Base-by-base conservation (phyloP, 2,329 filamentous ascomycete genomes). In the Venturia pyrina region DNA sequence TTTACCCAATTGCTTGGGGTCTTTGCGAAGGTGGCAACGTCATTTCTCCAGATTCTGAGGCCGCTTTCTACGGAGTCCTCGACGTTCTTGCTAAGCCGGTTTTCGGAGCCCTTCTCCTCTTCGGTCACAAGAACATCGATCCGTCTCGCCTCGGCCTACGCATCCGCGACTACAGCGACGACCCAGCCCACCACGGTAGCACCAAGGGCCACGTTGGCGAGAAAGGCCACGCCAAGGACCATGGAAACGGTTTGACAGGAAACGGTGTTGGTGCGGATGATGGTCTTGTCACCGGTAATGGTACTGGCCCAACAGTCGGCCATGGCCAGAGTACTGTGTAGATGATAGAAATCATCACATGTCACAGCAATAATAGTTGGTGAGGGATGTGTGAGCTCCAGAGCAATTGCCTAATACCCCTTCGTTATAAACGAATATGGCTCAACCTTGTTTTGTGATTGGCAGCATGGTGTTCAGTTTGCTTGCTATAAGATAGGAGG, bases 51-150 rank as follows among this genome's bases (percentile, higher is more conserved):
- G 87, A 90, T 71, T 84, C 83, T 0, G 87, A 90, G 71, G 85
- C 85, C 13, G 76, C 88, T 67, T 89, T 89, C 72, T 90, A 90
- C 71, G 86, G 87, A 53, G 76, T 89, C 3, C 79, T 90, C 0
- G 87, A 90, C 67, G 74, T 89, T 5, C 67, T 88, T 3, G 82
- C 87, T 7, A 89, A 89, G 76, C 85, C 85, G 0, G 78, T 83
- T 10, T 89, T 89, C 69, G 84, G 85, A 19, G 77, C 79, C 15
- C 71, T 88, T 0, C 79, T 90, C 0, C 76, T 90, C 62, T 85
- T 78, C 76, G 85, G 85, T 0, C 87, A 89, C 73, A 79, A 84
- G 60, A 83, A 83, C 69, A 88, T 89, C 63, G 81, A 85, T 59
- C 83, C 85, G 11, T 75, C 78, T 5, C 75, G 78, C 17, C 77